Conservation (phyloP, 495 filamentous ascomycete genomes). For the Tetracladium marchalianum region DNA sequence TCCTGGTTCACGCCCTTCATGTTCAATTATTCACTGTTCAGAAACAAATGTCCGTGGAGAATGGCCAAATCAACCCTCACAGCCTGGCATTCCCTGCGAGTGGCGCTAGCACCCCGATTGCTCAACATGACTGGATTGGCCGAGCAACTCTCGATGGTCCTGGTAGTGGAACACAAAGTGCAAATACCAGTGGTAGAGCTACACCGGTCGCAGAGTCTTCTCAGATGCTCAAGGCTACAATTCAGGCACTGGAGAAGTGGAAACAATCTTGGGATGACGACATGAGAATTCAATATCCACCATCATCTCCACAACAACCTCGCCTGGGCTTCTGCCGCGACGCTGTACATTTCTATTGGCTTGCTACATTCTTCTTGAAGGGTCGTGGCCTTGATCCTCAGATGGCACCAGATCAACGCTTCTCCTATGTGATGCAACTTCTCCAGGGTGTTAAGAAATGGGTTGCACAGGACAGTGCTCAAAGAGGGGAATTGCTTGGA, state of each 20-base stretch:
- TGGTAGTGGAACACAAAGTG: slow-evolving; percentile 9
- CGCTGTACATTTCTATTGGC: slow-evolving; percentile 55
- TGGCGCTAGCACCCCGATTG: slow-evolving; percentile 40
- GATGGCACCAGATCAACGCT: slow-evolving; percentile 43
- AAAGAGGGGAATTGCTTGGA: slow-evolving; percentile 44
- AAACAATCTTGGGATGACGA: slow-evolving; percentile 56
- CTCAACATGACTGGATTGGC: slow-evolving; percentile 17
- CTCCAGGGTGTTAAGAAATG: slow-evolving; percentile 46
- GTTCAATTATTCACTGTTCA: slow-evolving; percentile 38
- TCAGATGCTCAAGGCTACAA: slow-evolving; percentile 19
- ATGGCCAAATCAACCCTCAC: slow-evolving; percentile 10
- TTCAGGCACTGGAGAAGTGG: slow-evolving; percentile 49
- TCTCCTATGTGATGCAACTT: slow-evolving; percentile 44
- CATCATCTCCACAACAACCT: slow-evolving; percentile 27
- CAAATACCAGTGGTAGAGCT: slow-evolving; percentile 14
- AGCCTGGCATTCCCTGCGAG: slow-evolving; percentile 22
- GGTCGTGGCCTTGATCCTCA: slow-evolving; percentile 33
- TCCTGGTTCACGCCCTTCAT: slow-evolving; percentile 55
- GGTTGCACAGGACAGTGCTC: slow-evolving; percentile 39
- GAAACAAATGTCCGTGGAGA: slow-evolving; percentile 17
- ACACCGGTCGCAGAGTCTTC: slow-evolving; percentile 14
- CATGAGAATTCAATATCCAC: slow-evolving; percentile 51
- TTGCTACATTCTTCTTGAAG: slow-evolving; percentile 45
- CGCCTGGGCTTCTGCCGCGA: slow-evolving; percentile 55
- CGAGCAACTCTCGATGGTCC: slow-evolving; percentile 15